Evolutionary conservation across 2,329 filamentous ascomycete species (phyloP).

Genomic region (Fusarium siculi): DNA sequence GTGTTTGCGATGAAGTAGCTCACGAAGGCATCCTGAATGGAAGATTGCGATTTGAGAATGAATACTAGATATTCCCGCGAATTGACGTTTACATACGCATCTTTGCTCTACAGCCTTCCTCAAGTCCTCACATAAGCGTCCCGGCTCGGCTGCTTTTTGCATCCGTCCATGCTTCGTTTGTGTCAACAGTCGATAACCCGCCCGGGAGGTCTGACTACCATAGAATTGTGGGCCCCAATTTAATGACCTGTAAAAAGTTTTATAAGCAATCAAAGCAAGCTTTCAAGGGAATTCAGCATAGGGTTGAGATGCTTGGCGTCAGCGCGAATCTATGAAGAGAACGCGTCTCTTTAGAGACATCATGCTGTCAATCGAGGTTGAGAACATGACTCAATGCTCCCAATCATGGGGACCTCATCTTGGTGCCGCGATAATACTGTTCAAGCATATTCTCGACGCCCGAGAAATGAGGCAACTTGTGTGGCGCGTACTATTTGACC

Average conservation of each 20-base stretch:
- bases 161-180: too few relatives aligned
- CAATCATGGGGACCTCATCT: conserved; percentile 1
- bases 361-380: conserved; percentile 7
- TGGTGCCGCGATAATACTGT: neutral
- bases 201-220: too few relatives aligned
- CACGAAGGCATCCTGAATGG: conserved; percentile 8
- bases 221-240: too few relatives aligned
- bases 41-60: too few relatives aligned
- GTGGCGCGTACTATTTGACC: neutral
- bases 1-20: conserved; percentile 44
- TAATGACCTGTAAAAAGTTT: too few relatives aligned
- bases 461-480: neutral
- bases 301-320: neutral
- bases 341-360: neutral
- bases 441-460: neutral
- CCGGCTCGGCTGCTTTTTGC: too few relatives aligned
- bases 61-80: too few relatives aligned
- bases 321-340: neutral
- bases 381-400: neutral
- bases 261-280: neutral
- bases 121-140: too few relatives aligned
- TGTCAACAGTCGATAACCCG: too few relatives aligned
- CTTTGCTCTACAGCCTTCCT: too few relatives aligned
- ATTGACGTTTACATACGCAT: too few relatives aligned
- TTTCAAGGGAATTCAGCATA: neutral